Evolutionary conservation across 805 yeast genomes (phyloP), one percentile per base, ranked within the genome.

Genomic region (Teunomyces funiuensis): DNA sequence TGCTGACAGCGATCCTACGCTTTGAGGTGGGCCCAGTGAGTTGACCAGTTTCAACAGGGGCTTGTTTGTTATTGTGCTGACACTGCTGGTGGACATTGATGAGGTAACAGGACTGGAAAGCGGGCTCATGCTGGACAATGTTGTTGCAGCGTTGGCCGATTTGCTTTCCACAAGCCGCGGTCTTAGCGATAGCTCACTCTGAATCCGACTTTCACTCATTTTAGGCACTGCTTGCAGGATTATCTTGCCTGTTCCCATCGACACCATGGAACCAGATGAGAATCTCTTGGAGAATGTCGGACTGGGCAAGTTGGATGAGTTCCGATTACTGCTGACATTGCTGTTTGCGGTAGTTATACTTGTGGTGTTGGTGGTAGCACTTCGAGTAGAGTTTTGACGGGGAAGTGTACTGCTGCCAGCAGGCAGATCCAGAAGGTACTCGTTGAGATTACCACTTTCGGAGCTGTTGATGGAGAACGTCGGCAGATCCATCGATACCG

Each of bases 161-260:
- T 19, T 19, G 22, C 25, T 17, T 14, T 39, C 17, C 26, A 37
- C 18, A n/a, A 29, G 28, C 7, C 43, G 40, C 3, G 46, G 37
- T 41, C 46, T 46, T 16, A 42, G 40, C 26, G 44, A 50, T 37
- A 41, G 40, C 20, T 50, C 56, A 13, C 46, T 41, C 33, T 41
- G 43, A n/a, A 43, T n/a, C n/a, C 45, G 29, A 16, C 46, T 17
- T 18, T 44, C 50, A 19, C 36, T 40, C 7, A 43, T 25, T 40
- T 53, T 56, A 9, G 61, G 48, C 11, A 60, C 42, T 7, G 57
- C 44, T 42, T 61, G 67, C 31, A 52, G 61, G 6, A 66, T 53
- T 1, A 70, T 50, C 41, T 67, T 69, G 5, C 75, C 76, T 8
- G 73, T 69, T 1, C 75, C 76, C 52, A 65, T 60, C 1, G 72